These are phyloP conservation scores for Bonia amplexicaulis DNA, from an alignment of 176 grass and related monocot species.

Conservation along the genomic window DNA sequence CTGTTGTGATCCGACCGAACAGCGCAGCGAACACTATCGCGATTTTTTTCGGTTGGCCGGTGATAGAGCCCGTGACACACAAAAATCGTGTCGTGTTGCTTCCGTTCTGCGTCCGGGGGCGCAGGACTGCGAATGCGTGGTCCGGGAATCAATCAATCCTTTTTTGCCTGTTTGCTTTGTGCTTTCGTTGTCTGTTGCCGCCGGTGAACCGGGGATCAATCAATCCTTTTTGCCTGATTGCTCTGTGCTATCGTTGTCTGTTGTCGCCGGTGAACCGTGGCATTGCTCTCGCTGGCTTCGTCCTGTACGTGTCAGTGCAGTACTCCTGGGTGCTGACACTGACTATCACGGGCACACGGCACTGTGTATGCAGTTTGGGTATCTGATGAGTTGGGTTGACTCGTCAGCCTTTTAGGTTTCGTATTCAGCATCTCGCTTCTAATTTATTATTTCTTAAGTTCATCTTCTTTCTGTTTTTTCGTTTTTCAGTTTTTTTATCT, in stretches of 20 bases:
- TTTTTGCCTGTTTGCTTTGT: not conserved
- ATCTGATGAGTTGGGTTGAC: too few species aligned
- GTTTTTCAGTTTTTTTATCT: too few species aligned
- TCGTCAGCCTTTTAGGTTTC: too few species aligned
- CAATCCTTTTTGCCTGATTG: not conserved
- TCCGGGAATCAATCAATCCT: not conserved
- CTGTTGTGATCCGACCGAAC: too few species aligned
- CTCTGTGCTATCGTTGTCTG: not conserved
- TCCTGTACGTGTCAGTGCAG: not conserved
- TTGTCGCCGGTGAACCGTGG: too few species aligned
- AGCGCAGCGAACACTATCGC: not conserved
- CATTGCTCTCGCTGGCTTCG: not conserved
- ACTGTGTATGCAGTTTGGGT: not conserved
- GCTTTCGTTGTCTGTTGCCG: not conserved
- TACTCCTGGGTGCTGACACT: not conserved
- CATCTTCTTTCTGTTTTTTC: too few species aligned
- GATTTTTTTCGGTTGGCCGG: not conserved
- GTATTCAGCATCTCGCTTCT: too few species aligned
- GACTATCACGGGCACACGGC: not conserved
- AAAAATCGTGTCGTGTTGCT: not conserved
- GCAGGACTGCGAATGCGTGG: not conserved
- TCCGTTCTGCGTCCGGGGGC: not conserved
- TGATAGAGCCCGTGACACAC: not conserved
- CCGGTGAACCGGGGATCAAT: not conserved
- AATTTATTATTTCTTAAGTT: too few species aligned